Percentiles rank a stretch among this genome's conserved stretches.
Conservation (phyloP, 139 green algal species). For the Mesotaenium endlicherianum region DNA sequence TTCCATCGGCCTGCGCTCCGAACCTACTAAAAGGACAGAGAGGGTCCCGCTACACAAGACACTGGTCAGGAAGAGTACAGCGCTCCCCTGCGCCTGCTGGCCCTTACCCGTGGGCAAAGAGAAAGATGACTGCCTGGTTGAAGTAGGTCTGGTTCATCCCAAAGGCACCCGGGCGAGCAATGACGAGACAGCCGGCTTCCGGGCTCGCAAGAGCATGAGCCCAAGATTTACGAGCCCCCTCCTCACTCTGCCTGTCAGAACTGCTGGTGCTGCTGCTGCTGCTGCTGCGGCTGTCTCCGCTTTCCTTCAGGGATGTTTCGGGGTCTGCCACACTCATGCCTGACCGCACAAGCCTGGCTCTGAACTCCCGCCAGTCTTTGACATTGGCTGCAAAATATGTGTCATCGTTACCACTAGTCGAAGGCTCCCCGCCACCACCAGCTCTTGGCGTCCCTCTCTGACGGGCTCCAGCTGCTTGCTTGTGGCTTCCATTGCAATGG, state of each 20-base stretch:
- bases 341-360: conserved; percentile 33
- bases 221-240: conserved; percentile 56
- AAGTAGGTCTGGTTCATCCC: conserved; percentile 73
- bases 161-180: conserved; percentile 76
- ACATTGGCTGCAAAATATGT: no score
- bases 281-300: not conserved
- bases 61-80: no score
- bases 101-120: conserved; percentile 64
- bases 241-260: not conserved
- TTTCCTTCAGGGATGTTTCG: not conserved
- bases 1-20: no score
- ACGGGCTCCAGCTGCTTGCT: no score
- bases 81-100: no score
- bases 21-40: no score
- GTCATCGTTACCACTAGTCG: no score
- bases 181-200: conserved; percentile 76
- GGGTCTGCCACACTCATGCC: not conserved
- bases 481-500: no score
- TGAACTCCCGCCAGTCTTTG: conserved; percentile 52
- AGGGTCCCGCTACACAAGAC: no score
- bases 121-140: conserved; percentile 71
- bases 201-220: conserved; percentile 70
- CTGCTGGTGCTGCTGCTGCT: no score
- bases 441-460: no score
- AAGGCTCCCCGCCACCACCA: no score